Percentiles rank a stretch among this genome's conserved stretches.
Conservation (phyloP, 1,284 basidiomycete species). For the Sphagnurus paluster region DNA sequence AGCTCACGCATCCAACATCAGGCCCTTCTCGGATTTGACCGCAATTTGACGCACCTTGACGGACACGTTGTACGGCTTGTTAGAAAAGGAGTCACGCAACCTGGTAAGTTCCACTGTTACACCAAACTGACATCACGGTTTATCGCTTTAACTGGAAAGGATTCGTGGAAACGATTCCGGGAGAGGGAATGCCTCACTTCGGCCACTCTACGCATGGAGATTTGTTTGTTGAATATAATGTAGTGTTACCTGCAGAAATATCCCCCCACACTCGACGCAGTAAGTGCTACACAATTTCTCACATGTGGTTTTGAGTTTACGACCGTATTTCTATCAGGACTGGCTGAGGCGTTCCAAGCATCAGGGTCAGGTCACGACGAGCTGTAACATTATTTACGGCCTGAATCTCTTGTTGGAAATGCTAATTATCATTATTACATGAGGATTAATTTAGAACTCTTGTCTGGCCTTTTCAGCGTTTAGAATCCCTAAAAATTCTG, state of each 20-base stretch:
- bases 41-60: constrained; percentile 88
- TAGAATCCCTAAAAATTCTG: no score
- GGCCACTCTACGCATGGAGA: constrained; percentile 70
- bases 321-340: constrained; percentile 38
- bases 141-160: constrained; percentile 41
- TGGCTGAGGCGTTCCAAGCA: constrained; percentile 55
- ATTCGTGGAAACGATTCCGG: constrained; percentile 82
- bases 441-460: no score
- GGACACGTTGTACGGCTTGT: constrained; percentile 77
- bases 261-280: constrained; percentile 66
- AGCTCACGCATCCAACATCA: constrained; percentile 29
- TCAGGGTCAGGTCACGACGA: constrained; percentile 49
- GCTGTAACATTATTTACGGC: constrained; percentile 38
- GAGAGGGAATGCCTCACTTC: constrained; percentile 87
- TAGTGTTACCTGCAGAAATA: constrained; percentile 79
- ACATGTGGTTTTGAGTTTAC: background rate
- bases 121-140: background rate
- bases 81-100: constrained; percentile 84
- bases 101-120: constrained; percentile 54
- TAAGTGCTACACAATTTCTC: constrained; percentile 37
- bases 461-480: no score
- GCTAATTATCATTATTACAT: constrained; percentile 10
- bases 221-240: constrained; percentile 88
- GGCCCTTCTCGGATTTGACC: constrained; percentile 82
- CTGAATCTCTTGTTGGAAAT: background rate